Percentiles rank a stretch among this genome's conserved stretches.
These are phyloP conservation scores for Cladosporium austrohemisphaericum DNA, from an alignment of 2,329 filamentous ascomycete species.

Conservation along the genomic window DNA sequence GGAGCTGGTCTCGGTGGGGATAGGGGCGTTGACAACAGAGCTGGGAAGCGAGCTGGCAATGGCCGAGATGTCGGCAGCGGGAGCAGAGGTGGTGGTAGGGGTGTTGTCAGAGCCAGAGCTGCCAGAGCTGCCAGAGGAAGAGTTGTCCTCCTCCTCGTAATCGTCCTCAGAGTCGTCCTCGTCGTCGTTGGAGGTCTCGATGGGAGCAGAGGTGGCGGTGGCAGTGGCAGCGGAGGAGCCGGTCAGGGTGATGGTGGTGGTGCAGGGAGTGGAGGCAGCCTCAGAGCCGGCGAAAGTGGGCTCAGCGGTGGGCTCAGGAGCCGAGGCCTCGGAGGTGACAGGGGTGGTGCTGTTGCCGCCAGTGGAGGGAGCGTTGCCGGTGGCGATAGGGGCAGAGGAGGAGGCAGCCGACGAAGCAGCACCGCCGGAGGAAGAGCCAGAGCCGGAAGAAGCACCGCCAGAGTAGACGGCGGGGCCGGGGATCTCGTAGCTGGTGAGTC, in stretches of 20 bases:
- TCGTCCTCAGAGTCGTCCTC: background rate
- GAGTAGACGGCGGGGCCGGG: constrained; percentile 43
- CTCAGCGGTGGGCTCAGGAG: constrained; percentile 6
- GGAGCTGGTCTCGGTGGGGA: constrained; percentile 15
- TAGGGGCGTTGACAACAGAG: constrained; percentile 18
- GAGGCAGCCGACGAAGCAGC: constrained; percentile 13
- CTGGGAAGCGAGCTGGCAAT: constrained; percentile 19
- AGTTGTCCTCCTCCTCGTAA: constrained; percentile 8
- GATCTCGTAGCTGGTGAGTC: constrained; percentile 43
- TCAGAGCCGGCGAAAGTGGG: constrained; percentile 6
- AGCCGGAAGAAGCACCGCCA: background rate
- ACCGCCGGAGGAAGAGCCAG: constrained; percentile 12
- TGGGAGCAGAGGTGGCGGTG: constrained; percentile 2
- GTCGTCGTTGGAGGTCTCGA: background rate
- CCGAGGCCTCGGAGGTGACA: constrained; percentile 3
- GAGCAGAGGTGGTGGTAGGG: constrained; percentile 17
- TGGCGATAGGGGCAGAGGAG: background rate
- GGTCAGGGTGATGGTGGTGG: constrained; percentile 17
- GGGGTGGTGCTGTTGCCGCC: background rate
- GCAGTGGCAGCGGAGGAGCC: constrained; percentile 22
- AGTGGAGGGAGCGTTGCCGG: background rate
- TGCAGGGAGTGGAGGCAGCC: constrained; percentile 5
- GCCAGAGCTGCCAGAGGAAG: background rate
- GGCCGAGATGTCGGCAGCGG: constrained; percentile 22
- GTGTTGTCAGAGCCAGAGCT: constrained; percentile 2